Base-by-base conservation (phyloP, 2,329 filamentous ascomycete species). In the Fusarium xyrophilum region DNA sequence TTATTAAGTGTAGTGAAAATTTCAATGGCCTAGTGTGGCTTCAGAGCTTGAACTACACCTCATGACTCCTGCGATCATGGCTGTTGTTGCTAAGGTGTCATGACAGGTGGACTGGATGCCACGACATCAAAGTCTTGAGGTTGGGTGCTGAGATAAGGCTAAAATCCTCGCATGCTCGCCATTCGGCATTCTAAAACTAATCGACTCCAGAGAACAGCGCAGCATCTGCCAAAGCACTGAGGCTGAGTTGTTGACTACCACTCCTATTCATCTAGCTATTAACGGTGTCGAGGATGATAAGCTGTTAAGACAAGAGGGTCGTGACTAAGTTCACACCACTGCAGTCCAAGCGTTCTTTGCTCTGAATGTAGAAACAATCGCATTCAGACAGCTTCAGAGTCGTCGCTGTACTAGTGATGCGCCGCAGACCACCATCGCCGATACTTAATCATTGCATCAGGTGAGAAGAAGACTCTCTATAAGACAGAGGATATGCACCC, bases 1-100 rank as follows among this genome's bases (percentile, higher is more conserved):
- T 38, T 7, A 13, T 4, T 8, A 4, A 23, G 5, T 5, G 12
- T 1, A 17, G 27, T 10, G 6, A 5, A 15, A 2, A 2, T 3
- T n/a, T 8, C 1, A 14, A 23, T 5, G 12, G 3, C 12, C 28
- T 11, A 9, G 11, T 15, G 4, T 13, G 28, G n/a, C 21, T 6
- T 7, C 19, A 17, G n/a, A 17, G 25, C 2, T 23, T 39, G 17
- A 25, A 21, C 6, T 14, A 15, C 12, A 11, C 12, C 27, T 35
- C 15, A 19, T 27, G 5, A 12, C 4, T 35, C 8, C 17, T 10
- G 3, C 13, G 6, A 36, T 28, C 5, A 15, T n/a, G 32, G 28
- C 35, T 35, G 15, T 14, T 15, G 5, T 32, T 56, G 23, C 10
- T n/a, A 7, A 57, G n/a, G 15, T 40, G 33, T 43, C 27, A 27